Base-by-base conservation (phyloP, 352 stramenopile genomes). In the Phytophthora fragariaefolia region DNA sequence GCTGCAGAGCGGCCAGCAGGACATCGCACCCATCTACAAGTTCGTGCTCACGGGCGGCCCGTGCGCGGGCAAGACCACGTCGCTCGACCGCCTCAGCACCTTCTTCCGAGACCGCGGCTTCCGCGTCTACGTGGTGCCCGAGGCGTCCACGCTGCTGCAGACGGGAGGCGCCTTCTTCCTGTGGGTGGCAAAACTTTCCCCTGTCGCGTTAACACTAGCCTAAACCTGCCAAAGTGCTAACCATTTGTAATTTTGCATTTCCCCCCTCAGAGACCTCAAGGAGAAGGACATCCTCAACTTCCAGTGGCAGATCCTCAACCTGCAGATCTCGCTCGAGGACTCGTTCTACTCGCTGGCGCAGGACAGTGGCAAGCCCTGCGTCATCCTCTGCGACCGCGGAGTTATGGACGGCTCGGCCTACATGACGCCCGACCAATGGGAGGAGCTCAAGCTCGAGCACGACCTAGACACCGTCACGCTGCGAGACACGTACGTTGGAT, bases 331-430 rank as follows among this genome's bases (percentile, higher is more conserved):
- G 48, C 76, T 95, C 27, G 85, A 95, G 65, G 85, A 94, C 45
- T 89, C 82, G 26, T 95, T 95, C 70, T 89, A 91, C 63, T 93
- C 85, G 10, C 74, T 95, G 42, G 87, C 85, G 32, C 80, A 91
- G 63, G 85, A 93, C 69, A 92, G 80, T 51, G 83, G 82, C 51
- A 89, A 90, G 66, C 85, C 85, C 1, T 95, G 85, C 34, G 96
- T 99, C 6, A 83, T 99, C 8, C 73, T 99, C 9, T 99, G 95
- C 68, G 97, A 99, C 78, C 84, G 97, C 42, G 97, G 97, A 42
- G 79, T 95, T 7, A 98, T 99, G 94, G 96, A 99, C 76, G 96
- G 96, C 56, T 88, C 92, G 45, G 96, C 96, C 6, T 99, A 99
- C 80, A 96, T 99, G 77, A 83, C 76, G 4, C 48, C 75, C 8